Percentiles rank a stretch among this genome's conserved stretches.
These are phyloP conservation scores for Termitomyces sp. DNA, from an alignment of 768 basidiomycete species.

Conservation along the genomic window DNA sequence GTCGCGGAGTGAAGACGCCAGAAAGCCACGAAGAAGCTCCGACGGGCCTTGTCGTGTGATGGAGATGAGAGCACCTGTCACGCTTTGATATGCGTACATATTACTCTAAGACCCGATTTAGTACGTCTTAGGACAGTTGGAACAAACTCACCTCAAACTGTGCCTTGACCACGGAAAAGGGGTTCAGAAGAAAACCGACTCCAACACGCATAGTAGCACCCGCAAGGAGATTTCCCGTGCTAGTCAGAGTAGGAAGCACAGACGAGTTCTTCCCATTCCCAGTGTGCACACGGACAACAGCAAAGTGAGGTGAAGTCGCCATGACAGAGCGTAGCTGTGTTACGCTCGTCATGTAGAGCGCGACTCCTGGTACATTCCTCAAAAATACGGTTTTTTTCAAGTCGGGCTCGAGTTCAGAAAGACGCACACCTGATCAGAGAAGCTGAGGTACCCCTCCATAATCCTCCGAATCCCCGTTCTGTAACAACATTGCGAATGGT, in stretches of 20 bases:
- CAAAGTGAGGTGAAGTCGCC: constrained; percentile 69
- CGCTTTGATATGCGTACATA: constrained; percentile 63
- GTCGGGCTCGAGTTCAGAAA: background rate
- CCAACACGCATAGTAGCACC: constrained; percentile 78
- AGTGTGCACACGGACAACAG: constrained; percentile 24
- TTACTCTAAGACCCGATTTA: constrained; percentile 51
- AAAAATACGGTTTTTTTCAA: background rate
- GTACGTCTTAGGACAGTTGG: background rate
- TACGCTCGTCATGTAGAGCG: constrained; percentile 84
- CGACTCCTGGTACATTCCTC: constrained; percentile 92
- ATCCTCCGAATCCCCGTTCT: constrained; percentile 58
- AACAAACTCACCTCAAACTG: constrained; percentile 70
- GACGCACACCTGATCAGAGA: constrained; percentile 63
- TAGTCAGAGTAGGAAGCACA: constrained; percentile 65
- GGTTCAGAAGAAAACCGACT: constrained; percentile 84
- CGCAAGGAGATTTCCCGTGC: constrained; percentile 77
- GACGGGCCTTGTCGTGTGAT: constrained; percentile 68
- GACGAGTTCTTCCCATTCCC: constrained; percentile 30
- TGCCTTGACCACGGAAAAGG: constrained; percentile 87
- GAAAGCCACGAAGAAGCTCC: constrained; percentile 80
- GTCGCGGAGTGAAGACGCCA: constrained; percentile 87
- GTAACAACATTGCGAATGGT: constrained; percentile 54
- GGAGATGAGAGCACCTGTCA: constrained; percentile 52
- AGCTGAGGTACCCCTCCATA: constrained; percentile 88
- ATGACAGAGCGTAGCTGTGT: constrained; percentile 77